Conservation (phyloP, 2,329 filamentous ascomycete genomes). For the Aureobasidium sp. region DNA sequence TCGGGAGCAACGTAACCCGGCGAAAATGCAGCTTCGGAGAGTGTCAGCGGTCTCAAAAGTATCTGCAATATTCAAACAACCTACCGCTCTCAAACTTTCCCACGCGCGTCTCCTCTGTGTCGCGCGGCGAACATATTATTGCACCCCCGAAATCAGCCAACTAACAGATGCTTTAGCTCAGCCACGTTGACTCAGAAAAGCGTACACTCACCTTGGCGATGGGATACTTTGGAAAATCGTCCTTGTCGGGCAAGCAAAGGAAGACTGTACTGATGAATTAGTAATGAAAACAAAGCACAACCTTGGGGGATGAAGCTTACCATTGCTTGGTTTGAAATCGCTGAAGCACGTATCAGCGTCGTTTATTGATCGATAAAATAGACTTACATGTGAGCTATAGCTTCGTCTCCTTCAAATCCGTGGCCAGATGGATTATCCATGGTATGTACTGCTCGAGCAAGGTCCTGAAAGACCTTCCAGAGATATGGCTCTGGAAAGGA, state of each 20-base stretch:
- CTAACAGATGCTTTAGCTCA: not conserved
- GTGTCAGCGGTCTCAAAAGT: not conserved
- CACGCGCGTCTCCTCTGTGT: not conserved
- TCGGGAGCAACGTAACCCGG: not conserved
- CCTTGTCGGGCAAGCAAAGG: not conserved
- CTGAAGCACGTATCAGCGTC: not conserved
- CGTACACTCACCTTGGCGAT: not conserved
- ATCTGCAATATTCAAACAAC: not conserved
- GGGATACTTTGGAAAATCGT: conserved; percentile 2
- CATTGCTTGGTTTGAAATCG: conserved; percentile 8
- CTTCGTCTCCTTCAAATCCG: not conserved
- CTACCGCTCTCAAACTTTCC: not conserved
- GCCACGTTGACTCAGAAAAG: too few relatives aligned
- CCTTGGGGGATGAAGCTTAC: not conserved
- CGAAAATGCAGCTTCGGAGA: not conserved
- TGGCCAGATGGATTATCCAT: not conserved
- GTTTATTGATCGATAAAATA: too few relatives aligned
- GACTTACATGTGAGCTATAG: not conserved
- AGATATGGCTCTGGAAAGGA: conserved; percentile 16
- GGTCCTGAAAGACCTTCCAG: conserved; percentile 16
- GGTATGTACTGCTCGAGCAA: conserved; percentile 7
- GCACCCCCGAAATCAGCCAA: conserved; percentile 5
- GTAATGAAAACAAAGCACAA: not conserved
- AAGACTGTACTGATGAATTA: not conserved
- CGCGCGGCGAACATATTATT: not conserved